Percentiles rank a stretch among this genome's conserved stretches.
phyloP scores from a whole-genome alignment of 2,329 filamentous ascomycete species.

The Xylaria sp. region DNA sequence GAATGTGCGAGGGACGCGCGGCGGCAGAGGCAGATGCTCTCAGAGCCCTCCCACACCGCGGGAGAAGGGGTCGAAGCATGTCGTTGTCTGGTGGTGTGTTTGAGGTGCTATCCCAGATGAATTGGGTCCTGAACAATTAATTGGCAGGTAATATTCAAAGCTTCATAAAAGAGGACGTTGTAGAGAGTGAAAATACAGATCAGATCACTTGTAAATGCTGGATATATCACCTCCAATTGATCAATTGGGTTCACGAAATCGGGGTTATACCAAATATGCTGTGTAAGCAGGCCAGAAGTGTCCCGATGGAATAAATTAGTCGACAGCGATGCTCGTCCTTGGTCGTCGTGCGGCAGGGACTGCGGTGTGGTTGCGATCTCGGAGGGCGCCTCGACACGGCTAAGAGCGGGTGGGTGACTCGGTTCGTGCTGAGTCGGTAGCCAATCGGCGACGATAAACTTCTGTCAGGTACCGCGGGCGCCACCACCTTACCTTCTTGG shows the following conservation, averaged over 20 bases:
- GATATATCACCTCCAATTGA: background rate
- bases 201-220: no score
- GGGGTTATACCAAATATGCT: background rate
- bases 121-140: background rate
- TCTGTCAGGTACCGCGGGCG: background rate
- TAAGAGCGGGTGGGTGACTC: background rate
- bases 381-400: background rate
- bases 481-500: background rate
- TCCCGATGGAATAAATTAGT: background rate
- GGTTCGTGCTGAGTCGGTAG: background rate
- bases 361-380: conserved; percentile 12
- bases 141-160: background rate
- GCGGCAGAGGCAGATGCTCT: conserved; percentile 44
- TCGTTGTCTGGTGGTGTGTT: background rate
- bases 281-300: background rate
- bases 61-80: conserved; percentile 60
- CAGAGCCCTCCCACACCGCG: conserved; percentile 54
- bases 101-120: background rate
- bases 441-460: background rate
- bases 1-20: conserved; percentile 47
- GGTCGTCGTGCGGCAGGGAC: background rate
- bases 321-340: background rate
- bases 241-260: background rate
- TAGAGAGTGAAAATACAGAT: background rate
- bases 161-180: background rate